Conservation (phyloP, 192 early-diverging fungal species). For the Paraglomus occultum region DNA sequence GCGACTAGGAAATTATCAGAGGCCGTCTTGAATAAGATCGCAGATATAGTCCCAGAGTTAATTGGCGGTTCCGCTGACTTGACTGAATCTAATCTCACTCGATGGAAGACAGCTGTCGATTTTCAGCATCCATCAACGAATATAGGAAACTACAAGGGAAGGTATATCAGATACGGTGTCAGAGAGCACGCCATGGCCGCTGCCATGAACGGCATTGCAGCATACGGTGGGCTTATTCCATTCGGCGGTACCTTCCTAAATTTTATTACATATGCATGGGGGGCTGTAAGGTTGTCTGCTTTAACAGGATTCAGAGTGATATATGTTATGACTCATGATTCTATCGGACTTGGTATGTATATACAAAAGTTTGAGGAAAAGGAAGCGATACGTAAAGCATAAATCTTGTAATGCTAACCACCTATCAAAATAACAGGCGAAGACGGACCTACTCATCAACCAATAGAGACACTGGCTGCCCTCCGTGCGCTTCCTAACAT, state of each 20-base stretch:
- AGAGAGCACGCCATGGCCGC: slow-evolving; percentile 98
- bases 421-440: slow-evolving; percentile 66
- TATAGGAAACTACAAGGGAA: slow-evolving; percentile 81
- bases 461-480: slow-evolving; percentile 90
- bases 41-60: slow-evolving; percentile 78
- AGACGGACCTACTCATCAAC: slow-evolving; percentile 99
- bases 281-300: slow-evolving; percentile 86
- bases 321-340: slow-evolving; percentile 99
- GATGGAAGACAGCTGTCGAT: slow-evolving; percentile 94
- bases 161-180: slow-evolving; percentile 93
- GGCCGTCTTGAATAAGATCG: slow-evolving; percentile 77
- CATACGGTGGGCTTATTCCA: slow-evolving; percentile 85
- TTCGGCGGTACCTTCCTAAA: slow-evolving; percentile 92
- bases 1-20: slow-evolving; percentile 92
- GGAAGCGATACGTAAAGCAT: no score
- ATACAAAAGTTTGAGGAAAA: not conserved
- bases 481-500: slow-evolving; percentile 90
- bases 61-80: slow-evolving; percentile 96
- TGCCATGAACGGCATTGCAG: slow-evolving; percentile 85
- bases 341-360: slow-evolving; percentile 65
- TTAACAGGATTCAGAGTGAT: slow-evolving; percentile 86
- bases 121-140: slow-evolving; percentile 76
- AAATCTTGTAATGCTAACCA: not conserved
- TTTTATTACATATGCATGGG: slow-evolving; percentile 69
- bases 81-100: slow-evolving; percentile 93